These are phyloP conservation scores for Cornus florida DNA, from an alignment of 148 eudicot genomes.

Conservation along the genomic window DNA sequence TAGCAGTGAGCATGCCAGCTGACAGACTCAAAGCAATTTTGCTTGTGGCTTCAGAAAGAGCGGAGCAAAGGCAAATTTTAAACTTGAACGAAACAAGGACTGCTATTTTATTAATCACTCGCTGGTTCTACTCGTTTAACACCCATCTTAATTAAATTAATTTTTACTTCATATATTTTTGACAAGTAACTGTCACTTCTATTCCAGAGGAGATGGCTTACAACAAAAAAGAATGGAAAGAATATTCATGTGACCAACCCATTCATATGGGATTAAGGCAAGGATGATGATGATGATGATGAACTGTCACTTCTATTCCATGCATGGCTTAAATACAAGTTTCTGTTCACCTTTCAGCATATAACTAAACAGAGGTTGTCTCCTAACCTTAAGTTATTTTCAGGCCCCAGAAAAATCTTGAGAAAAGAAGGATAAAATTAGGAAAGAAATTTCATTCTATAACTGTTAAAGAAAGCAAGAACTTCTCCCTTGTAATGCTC, in stretches of 20 bases:
- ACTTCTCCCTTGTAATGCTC: neutral
- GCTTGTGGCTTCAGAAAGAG: neutral
- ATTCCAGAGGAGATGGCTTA: neutral
- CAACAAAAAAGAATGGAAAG: too few relatives aligned
- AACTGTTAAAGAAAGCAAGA: neutral
- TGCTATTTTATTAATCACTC: neutral
- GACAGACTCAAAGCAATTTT: neutral
- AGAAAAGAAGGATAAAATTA: neutral
- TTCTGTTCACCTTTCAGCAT: neutral
- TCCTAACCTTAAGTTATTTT: neutral
- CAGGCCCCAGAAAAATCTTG: neutral
- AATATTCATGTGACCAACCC: too few relatives aligned
- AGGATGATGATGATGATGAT: too few relatives aligned
- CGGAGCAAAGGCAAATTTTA: neutral
- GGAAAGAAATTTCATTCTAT: neutral
- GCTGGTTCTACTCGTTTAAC: neutral
- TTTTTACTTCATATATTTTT: neutral
- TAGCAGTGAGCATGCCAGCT: neutral
- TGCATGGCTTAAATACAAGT: neutral
- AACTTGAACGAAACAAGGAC: neutral
- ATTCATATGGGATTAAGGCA: too few relatives aligned
- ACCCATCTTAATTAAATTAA: neutral
- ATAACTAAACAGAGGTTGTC: neutral
- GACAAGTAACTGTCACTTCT: neutral
- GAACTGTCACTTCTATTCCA: neutral